A percentile compares a stretch with the other conserved stretches of the same genome.
Conservation (phyloP, 2,329 filamentous ascomycete species). For the Fusarium denticulatum region DNA sequence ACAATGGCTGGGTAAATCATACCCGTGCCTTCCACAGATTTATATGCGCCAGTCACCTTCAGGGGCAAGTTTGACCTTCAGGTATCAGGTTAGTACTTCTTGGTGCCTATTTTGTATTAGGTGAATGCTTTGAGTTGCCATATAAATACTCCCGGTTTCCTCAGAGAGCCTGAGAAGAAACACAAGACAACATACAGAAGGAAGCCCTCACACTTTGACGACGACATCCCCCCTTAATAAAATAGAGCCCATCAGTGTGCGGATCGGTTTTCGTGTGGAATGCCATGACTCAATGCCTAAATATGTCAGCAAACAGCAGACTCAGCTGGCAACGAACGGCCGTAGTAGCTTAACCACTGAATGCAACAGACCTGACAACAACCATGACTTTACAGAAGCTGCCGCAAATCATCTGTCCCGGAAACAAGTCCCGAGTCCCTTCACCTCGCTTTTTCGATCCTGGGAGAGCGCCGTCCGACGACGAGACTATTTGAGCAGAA, state of each 20-base stretch:
- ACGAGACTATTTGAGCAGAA: background rate
- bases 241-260: background rate
- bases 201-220: background rate
- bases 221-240: accelerated
- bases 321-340: background rate
- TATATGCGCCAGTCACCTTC: too few species aligned
- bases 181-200: background rate
- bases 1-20: background rate
- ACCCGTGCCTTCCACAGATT: too few species aligned
- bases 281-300: accelerated
- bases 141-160: background rate
- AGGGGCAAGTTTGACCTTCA: background rate
- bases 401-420: background rate
- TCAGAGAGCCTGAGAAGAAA: background rate
- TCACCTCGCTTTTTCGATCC: background rate
- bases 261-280: background rate
- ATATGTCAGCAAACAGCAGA: background rate
- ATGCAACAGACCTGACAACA: background rate
- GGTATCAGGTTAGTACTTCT: background rate
- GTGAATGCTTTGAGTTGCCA: background rate
- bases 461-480: background rate
- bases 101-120: too few species aligned
- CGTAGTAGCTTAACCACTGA: background rate
- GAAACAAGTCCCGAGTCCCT: background rate
- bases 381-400: background rate